These are phyloP conservation scores for Claviceps spartinae DNA, from an alignment of 2,329 filamentous ascomycete genomes.

Conservation along the genomic window DNA sequence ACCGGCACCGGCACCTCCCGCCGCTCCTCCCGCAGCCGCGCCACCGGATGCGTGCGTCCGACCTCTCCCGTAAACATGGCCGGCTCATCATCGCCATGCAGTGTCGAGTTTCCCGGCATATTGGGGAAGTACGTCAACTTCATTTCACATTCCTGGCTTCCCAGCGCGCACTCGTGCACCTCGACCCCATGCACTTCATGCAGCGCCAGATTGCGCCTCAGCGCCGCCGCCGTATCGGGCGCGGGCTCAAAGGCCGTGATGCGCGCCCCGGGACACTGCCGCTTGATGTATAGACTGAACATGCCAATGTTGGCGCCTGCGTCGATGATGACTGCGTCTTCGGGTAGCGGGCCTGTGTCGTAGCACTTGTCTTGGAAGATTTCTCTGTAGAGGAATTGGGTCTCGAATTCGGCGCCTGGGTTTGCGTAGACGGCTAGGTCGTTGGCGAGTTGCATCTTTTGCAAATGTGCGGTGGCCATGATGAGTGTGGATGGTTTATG, in stretches of 20 bases:
- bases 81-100: conserved; percentile 10
- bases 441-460: neutral
- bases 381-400: conserved; percentile 12
- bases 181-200: conserved; percentile 7
- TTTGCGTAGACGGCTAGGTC: conserved; percentile 5
- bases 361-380: conserved; percentile 13
- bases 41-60: neutral
- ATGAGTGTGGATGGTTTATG: no score
- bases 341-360: conserved; percentile 7
- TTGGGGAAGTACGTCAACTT: conserved; percentile 11
- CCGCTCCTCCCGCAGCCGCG: conserved; percentile 2
- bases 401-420: conserved; percentile 6
- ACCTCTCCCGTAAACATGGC: no score
- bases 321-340: conserved; percentile 11
- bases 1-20: conserved; percentile 8
- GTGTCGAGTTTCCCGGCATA: conserved; percentile 13
- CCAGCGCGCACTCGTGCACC: conserved; percentile 7
- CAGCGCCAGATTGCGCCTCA: conserved; percentile 11
- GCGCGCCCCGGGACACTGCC: conserved; percentile 10
- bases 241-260: conserved; percentile 16
- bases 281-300: conserved; percentile 14
- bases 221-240: conserved; percentile 8
- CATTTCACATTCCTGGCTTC: neutral
- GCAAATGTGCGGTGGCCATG: neutral
- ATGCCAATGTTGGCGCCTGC: conserved; percentile 16